phyloP scores from a whole-genome alignment of 768 basidiomycete genomes.

The Leccinum pellstonianum region DNA sequence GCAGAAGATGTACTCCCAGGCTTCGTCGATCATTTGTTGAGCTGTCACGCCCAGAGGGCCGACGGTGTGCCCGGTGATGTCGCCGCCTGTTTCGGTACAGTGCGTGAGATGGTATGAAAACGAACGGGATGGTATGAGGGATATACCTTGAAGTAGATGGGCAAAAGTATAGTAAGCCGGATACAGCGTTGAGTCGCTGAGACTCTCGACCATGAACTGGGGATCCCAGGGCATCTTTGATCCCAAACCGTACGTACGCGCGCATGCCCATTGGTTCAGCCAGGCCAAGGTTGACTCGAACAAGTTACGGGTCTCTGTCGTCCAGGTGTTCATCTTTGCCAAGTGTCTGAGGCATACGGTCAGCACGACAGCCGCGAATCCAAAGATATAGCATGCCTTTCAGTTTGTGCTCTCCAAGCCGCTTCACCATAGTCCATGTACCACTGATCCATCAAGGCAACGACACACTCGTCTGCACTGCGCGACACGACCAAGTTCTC shows the following conservation, averaged over 20 bases:
- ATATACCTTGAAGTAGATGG: slow-evolving; percentile 84
- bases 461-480: slow-evolving; percentile 95
- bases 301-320: slow-evolving; percentile 84
- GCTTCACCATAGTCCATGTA: slow-evolving; percentile 96
- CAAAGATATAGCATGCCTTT: slow-evolving; percentile 55
- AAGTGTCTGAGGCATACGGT: slow-evolving; percentile 52
- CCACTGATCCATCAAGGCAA: slow-evolving; percentile 99
- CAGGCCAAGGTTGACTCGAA: slow-evolving; percentile 92
- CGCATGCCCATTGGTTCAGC: slow-evolving; percentile 99
- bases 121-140: no score
- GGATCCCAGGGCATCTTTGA: slow-evolving; percentile 97
- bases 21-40: slow-evolving; percentile 94
- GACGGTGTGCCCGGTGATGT: no score
- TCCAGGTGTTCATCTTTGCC: slow-evolving; percentile 86
- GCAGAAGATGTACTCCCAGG: slow-evolving; percentile 94
- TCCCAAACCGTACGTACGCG: slow-evolving; percentile 95
- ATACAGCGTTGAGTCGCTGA: slow-evolving; percentile 98
- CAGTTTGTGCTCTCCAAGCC: slow-evolving; percentile 82
- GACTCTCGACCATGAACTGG: slow-evolving; percentile 91
- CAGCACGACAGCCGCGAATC: slow-evolving; percentile 6
- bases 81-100: no score
- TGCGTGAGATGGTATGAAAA: neutral
- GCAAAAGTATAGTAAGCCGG: slow-evolving; percentile 98
- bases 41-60: slow-evolving; percentile 54
- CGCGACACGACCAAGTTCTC: slow-evolving; percentile 88